These are phyloP conservation scores for Saraca asoca DNA, from an alignment of 331 rosid species.

Conservation along the genomic window DNA sequence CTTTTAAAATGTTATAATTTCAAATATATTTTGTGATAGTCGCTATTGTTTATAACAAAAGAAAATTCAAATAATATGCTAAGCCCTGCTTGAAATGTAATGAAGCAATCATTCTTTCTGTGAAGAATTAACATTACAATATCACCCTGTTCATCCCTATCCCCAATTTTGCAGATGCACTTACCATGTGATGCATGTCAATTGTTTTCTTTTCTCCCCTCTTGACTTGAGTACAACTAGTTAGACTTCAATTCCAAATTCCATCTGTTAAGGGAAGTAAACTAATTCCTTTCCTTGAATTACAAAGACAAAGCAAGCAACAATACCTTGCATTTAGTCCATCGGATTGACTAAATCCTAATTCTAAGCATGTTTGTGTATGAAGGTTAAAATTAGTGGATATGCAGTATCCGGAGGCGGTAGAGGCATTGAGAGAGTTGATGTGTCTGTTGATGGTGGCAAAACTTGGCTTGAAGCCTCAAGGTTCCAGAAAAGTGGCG, in stretches of 20 bases:
- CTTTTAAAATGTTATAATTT: constrained; percentile 5
- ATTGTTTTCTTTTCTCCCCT: background rate
- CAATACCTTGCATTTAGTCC: constrained; percentile 13
- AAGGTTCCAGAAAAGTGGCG: constrained; percentile 62
- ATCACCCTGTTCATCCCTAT: background rate
- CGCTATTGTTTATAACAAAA: too few relatives aligned
- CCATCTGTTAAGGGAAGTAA: background rate
- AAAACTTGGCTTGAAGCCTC: constrained; percentile 82
- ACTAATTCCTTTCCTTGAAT: constrained; percentile 5
- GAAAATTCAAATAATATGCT: too few relatives aligned
- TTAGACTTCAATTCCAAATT: constrained; percentile 15
- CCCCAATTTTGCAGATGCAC: background rate
- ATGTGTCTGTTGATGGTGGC: constrained; percentile 87
- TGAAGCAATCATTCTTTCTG: too few relatives aligned
- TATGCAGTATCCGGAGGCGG: constrained; percentile 95
- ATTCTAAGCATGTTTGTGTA: background rate
- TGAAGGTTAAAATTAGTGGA: constrained; percentile 77
- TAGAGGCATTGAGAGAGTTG: constrained; percentile 91
- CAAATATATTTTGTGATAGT: background rate
- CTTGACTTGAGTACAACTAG: background rate
- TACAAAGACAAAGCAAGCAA: background rate
- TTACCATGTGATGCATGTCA: background rate
- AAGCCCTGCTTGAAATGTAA: too few relatives aligned
- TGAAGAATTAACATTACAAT: too few relatives aligned
- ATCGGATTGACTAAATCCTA: constrained; percentile 13